Conservation (phyloP, 495 filamentous ascomycete species). For the Penicillium tannophilum region DNA sequence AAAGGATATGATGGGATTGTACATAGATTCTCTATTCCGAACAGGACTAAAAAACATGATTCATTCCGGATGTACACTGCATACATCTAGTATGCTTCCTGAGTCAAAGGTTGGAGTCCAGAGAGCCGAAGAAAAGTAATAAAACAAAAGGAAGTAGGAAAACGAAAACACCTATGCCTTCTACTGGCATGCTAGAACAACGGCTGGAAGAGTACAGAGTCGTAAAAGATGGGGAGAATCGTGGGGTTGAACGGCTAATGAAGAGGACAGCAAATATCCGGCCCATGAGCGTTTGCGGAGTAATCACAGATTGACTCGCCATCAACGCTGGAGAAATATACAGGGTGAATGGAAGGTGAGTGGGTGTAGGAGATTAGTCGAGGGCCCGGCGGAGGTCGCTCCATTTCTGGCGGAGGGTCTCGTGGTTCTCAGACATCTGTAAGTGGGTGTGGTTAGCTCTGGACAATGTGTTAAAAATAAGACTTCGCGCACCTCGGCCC, state of each 20-base stretch:
- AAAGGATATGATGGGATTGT: neutral
- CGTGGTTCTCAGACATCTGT: constrained; percentile 64
- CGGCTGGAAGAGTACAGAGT: constrained; percentile 13
- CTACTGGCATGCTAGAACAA: constrained; percentile 19
- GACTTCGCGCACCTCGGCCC: constrained; percentile 74
- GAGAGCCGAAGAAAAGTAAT: constrained; percentile 5
- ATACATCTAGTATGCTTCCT: constrained; percentile 22
- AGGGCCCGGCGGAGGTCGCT: constrained; percentile 74
- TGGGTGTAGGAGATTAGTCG: constrained; percentile 32
- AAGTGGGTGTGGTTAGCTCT: constrained; percentile 17
- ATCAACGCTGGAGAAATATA: constrained; percentile 29
- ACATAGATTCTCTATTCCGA: neutral
- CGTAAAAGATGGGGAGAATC: constrained; percentile 5
- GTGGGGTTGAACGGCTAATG: constrained; percentile 1
- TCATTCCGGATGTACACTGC: constrained; percentile 37
- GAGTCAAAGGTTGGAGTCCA: neutral
- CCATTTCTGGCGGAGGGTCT: constrained; percentile 78
- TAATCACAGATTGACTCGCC: constrained; percentile 27
- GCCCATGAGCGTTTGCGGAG: constrained; percentile 18
- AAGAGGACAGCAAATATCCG: constrained; percentile 19
- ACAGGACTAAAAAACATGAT: constrained; percentile 7
- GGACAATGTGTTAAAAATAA: neutral
- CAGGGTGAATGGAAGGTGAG: constrained; percentile 14
- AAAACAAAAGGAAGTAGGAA: neutral
- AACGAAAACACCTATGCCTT: constrained; percentile 23